phyloP scores from a whole-genome alignment of 2,329 filamentous ascomycete genomes.

The Xylariaceae sp. region DNA sequence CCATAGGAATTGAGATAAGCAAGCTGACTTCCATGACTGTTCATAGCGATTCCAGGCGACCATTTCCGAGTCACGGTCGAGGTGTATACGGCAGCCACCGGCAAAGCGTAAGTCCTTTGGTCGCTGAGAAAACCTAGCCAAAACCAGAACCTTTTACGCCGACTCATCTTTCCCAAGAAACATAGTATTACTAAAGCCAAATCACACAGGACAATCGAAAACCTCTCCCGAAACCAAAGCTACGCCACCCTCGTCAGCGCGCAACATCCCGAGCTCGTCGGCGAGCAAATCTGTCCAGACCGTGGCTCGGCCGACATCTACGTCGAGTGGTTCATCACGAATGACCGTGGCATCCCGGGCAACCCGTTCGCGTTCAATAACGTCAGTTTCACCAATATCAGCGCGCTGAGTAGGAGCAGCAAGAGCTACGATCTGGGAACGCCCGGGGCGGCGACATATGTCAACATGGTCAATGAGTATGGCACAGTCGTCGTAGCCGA shows the following conservation, averaged over 20 bases:
- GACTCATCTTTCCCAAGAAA: no score
- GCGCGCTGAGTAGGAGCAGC: conserved; percentile 1
- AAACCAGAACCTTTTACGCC: no score
- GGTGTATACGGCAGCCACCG: no score
- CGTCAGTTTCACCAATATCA: conserved; percentile 8
- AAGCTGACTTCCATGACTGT: no score
- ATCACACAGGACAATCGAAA: conserved; percentile 4
- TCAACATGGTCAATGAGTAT: conserved; percentile 4
- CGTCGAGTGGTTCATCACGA: conserved; percentile 5
- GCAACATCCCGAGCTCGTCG: conserved; percentile 3
- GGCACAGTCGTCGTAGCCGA: conserved; percentile 4
- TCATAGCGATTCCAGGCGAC: no score
- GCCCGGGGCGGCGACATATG: conserved; percentile 1
- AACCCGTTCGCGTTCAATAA: conserved; percentile 9
- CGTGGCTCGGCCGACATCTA: conserved; percentile 7
- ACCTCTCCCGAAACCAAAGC: conserved; percentile 5
- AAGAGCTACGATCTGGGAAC: background rate
- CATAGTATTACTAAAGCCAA: no score
- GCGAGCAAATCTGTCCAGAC: conserved; percentile 10
- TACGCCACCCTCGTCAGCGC: background rate
- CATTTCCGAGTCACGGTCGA: no score
- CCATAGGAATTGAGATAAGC: no score
- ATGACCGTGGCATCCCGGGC: background rate
- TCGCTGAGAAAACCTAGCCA: no score
- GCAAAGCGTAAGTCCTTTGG: no score